phyloP scores from a whole-genome alignment of 1,284 basidiomycete genomes.

The Neolentinus lepideus region DNA sequence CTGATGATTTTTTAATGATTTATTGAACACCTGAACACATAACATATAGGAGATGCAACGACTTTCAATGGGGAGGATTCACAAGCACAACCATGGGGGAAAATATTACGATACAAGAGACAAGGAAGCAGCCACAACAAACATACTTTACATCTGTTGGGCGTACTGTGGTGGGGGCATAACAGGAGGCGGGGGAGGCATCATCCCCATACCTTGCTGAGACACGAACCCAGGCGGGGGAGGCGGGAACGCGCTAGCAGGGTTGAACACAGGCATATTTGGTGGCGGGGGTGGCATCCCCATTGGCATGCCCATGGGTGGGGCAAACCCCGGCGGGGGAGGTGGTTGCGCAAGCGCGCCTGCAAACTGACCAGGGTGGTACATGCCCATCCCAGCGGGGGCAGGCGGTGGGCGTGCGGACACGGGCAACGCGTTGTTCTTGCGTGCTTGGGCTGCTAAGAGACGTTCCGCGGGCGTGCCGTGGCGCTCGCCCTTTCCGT shows the following conservation, averaged over 20 bases:
- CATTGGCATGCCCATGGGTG: conserved; percentile 30
- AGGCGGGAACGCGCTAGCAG: conserved; percentile 39
- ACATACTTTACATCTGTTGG: conserved; percentile 20
- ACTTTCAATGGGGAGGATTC: no score
- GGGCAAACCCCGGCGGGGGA: conserved; percentile 58
- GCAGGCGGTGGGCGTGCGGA: conserved; percentile 62
- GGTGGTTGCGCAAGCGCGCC: conserved; percentile 70
- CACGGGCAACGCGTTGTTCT: conserved; percentile 84
- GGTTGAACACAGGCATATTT: conserved; percentile 31
- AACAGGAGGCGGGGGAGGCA: conserved; percentile 20
- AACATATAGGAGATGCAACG: no score
- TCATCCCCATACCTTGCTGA: conserved; percentile 15
- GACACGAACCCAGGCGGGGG: conserved; percentile 52
- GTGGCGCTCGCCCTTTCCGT: conserved; percentile 95
- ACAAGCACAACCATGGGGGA: no score
- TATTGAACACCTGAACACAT: no score
- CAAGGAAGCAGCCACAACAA: conserved; percentile 11
- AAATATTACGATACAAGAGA: conserved; percentile 1
- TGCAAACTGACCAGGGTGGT: conserved; percentile 79
- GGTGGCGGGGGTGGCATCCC: conserved; percentile 30
- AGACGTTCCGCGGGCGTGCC: conserved; percentile 93
- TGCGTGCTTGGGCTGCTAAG: conserved; percentile 90
- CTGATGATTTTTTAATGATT: no score
- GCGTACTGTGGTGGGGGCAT: conserved; percentile 18
- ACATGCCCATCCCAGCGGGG: conserved; percentile 63